Percentiles rank a stretch among this genome's conserved stretches.
Conservation (phyloP, 202 grass and related monocot genomes). For the Tripidium arundinaceum region DNA sequence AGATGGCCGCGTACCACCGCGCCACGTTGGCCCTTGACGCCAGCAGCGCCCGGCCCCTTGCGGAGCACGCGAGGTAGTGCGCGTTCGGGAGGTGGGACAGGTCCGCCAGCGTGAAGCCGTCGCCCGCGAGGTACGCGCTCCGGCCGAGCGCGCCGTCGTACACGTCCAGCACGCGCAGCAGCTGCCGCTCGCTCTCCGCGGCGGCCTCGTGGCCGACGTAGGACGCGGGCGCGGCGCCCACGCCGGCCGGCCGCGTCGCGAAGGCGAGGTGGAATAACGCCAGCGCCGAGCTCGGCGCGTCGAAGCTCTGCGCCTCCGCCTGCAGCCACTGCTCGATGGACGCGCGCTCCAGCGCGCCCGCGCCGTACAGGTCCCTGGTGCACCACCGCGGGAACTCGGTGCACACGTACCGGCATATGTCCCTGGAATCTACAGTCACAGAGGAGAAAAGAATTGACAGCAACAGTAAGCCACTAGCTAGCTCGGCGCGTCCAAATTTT, state of each 20-base stretch:
- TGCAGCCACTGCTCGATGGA: constrained; percentile 63
- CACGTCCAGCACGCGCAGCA: constrained; percentile 45
- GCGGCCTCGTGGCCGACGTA: not conserved
- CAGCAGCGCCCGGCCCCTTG: constrained; percentile 43
- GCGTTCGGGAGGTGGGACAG: constrained; percentile 61
- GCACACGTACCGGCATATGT: constrained; percentile 56
- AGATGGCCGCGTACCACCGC: constrained; percentile 51
- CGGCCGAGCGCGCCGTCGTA: constrained; percentile 50
- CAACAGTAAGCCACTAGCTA: too few relatives aligned
- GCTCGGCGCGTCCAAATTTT: not conserved
- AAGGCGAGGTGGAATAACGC: constrained; percentile 52
- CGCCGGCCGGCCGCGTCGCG: not conserved
- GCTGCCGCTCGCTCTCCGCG: constrained; percentile 28
- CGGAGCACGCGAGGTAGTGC: constrained; percentile 32
- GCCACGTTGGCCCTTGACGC: constrained; percentile 41
- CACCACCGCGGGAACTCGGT: constrained; percentile 37
- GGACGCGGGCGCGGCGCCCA: too few relatives aligned
- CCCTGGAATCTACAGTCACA: constrained; percentile 45
- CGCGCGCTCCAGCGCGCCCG: constrained; percentile 50
- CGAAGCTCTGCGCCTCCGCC: constrained; percentile 49
- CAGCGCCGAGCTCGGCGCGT: constrained; percentile 44
- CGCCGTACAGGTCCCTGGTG: constrained; percentile 39
- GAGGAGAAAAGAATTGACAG: not conserved
- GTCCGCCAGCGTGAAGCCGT: constrained; percentile 63
- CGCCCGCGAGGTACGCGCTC: constrained; percentile 53